Conservation (phyloP, 1,139 yeast genomes). For the Pichia terricola region DNA sequence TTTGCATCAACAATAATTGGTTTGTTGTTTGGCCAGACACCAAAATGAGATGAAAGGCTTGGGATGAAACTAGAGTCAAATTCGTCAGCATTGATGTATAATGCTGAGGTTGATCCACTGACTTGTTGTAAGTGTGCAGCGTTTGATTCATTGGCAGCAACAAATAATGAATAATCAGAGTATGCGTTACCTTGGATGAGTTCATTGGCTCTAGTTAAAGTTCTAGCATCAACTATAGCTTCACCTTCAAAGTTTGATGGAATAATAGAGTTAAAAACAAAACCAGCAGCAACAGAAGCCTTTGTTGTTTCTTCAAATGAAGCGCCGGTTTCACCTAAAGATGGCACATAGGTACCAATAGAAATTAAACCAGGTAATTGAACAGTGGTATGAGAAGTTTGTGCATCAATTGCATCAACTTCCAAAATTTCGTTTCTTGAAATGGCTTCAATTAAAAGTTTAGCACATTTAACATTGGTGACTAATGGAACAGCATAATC, state of each 20-base stretch:
- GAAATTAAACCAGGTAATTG: constrained; percentile 83
- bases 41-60: constrained; percentile 68
- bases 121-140: constrained; percentile 53
- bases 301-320: constrained; percentile 60
- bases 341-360: constrained; percentile 71
- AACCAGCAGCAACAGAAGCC: constrained; percentile 74
- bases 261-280: constrained; percentile 74
- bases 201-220: constrained; percentile 57
- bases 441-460: constrained; percentile 87
- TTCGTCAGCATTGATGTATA: constrained; percentile 74
- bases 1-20: constrained; percentile 90
- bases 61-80: constrained; percentile 61
- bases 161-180: constrained; percentile 75
- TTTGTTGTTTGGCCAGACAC: constrained; percentile 75
- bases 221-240: constrained; percentile 51
- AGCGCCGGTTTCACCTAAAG: constrained; percentile 40
- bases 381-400: constrained; percentile 78
- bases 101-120: constrained; percentile 61
- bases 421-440: constrained; percentile 62
- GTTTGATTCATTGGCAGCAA: constrained; percentile 75
- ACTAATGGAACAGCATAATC: constrained; percentile 97
- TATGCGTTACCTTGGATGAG: constrained; percentile 46
- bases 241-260: constrained; percentile 64
- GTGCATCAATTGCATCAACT: constrained; percentile 75
- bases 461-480: constrained; percentile 96